A percentile compares a stretch with the other conserved stretches of the same genome.
These are phyloP conservation scores for Fragaria nilgerrensis DNA, from an alignment of 306 rosid genomes.

Conservation along the genomic window DNA sequence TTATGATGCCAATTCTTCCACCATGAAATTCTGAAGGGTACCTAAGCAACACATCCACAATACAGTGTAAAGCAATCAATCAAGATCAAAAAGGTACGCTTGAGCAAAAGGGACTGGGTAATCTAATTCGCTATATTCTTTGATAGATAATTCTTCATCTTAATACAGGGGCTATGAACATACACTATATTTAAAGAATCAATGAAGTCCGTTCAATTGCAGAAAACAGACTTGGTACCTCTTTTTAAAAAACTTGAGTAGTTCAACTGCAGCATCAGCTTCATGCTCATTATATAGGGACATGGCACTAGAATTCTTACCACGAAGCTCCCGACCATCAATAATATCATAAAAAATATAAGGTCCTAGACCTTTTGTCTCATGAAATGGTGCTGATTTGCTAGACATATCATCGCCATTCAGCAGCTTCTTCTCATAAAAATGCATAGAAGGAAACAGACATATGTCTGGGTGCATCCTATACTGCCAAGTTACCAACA, in stretches of 20 bases:
- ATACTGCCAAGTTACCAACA: slow-evolving; percentile 57
- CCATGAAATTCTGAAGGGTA: slow-evolving; percentile 70
- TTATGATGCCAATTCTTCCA: slow-evolving; percentile 84
- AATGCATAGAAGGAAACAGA: slow-evolving; percentile 85
- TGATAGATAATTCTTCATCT: slow-evolving; percentile 6
- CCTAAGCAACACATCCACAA: slow-evolving; percentile 40
- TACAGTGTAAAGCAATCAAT: slow-evolving; percentile 27
- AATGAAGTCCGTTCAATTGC: not conserved
- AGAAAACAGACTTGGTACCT: slow-evolving; percentile 34
- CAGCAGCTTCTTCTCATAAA: slow-evolving; percentile 78
- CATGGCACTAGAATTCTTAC: slow-evolving; percentile 68
- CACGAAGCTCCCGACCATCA: slow-evolving; percentile 74
- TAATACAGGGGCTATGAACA: slow-evolving; percentile 25
- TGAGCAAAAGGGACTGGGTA: slow-evolving; percentile 12
- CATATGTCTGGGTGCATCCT: slow-evolving; percentile 98
- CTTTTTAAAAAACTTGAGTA: slow-evolving; percentile 63
- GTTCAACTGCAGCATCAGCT: slow-evolving; percentile 87
- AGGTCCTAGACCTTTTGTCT: slow-evolving; percentile 75
- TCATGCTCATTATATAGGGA: slow-evolving; percentile 90
- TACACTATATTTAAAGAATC: not conserved
- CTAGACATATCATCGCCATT: slow-evolving; percentile 68
- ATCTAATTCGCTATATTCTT: not conserved
- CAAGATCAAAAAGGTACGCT: slow-evolving; percentile 11
- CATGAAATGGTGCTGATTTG: slow-evolving; percentile 79
- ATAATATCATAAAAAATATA: slow-evolving; percentile 75